Conservation (phyloP, 2,329 filamentous ascomycete species). For the Epichloe elymi region DNA sequence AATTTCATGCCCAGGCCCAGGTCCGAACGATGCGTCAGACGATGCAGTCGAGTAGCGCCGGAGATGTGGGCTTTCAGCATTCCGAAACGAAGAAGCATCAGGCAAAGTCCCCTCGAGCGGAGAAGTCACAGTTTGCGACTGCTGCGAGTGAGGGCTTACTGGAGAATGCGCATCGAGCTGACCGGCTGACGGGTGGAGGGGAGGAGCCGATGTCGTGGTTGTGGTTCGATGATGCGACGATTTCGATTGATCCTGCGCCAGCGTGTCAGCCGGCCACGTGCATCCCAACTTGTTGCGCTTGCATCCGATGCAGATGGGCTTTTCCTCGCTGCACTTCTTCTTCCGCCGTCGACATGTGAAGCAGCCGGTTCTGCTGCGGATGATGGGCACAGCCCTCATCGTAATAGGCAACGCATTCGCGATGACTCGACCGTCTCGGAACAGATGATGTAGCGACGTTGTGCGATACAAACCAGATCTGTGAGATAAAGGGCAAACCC, state of each 20-base stretch:
- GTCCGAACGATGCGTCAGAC: neutral
- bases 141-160: neutral
- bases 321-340: slow-evolving; percentile 40
- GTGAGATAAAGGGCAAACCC: too few relatives aligned
- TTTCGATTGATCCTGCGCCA: neutral
- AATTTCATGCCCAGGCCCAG: neutral
- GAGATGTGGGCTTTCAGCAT: neutral
- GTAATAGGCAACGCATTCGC: neutral
- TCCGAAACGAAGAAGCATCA: neutral
- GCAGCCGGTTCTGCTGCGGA: slow-evolving; percentile 28
- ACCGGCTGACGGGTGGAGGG: neutral
- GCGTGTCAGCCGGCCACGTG: slow-evolving; percentile 26
- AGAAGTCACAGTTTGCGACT: neutral
- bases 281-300: slow-evolving; percentile 39
- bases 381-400: slow-evolving; percentile 22
- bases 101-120: neutral
- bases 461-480: too few relatives aligned
- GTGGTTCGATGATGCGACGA: neutral
- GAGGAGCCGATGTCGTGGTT: neutral
- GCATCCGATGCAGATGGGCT: slow-evolving; percentile 39
- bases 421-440: neutral
- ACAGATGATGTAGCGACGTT: too few relatives aligned
- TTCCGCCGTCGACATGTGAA: slow-evolving; percentile 38
- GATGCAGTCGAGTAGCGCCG: neutral
- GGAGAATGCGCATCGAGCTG: too few relatives aligned